A percentile compares a stretch with the other conserved stretches of the same genome.
phyloP scores from a whole-genome alignment of 805 yeast species.

The Wickerhamiella lipophila region DNA sequence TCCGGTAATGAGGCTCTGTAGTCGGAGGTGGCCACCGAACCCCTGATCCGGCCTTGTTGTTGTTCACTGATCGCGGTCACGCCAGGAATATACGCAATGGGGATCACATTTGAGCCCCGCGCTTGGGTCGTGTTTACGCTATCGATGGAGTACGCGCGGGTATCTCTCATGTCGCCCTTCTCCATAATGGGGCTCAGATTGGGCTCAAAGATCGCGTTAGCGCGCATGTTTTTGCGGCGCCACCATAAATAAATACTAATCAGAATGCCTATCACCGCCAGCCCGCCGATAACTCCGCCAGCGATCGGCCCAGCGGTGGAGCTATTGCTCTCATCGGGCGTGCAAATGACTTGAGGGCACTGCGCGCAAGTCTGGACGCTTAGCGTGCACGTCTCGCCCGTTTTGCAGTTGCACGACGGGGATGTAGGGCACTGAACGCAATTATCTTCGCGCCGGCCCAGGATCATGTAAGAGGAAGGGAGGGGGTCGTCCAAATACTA shows the following conservation, averaged over 20 bases:
- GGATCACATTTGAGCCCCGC: constrained; percentile 74
- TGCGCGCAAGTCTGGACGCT: constrained; percentile 43
- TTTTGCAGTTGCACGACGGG: constrained; percentile 33
- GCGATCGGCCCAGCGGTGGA: constrained; percentile 42
- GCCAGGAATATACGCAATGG: constrained; percentile 90
- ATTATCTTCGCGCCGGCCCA: constrained; percentile 6
- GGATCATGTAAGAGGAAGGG: constrained; percentile 2
- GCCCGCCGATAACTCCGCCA: constrained; percentile 62
- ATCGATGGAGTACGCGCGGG: constrained; percentile 14
- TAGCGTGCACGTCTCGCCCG: constrained; percentile 41
- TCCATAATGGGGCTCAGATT: constrained; percentile 4
- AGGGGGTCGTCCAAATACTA: too few species aligned
- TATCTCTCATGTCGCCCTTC: neutral
- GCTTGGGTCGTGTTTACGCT: constrained; percentile 25
- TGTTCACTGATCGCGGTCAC: constrained; percentile 35
- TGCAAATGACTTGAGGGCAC: constrained; percentile 47
- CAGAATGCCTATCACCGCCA: constrained; percentile 34
- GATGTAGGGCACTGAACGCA: constrained; percentile 26
- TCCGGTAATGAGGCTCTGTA: constrained; percentile 35
- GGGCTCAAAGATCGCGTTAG: constrained; percentile 2
- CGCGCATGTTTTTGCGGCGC: constrained; percentile 5
- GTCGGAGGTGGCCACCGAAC: constrained; percentile 31
- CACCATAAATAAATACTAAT: constrained; percentile 28
- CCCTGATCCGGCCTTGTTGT: constrained; percentile 21
- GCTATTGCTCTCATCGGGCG: constrained; percentile 9